A percentile compares a stretch with the other conserved stretches of the same genome.
phyloP scores from a whole-genome alignment of 2,329 filamentous ascomycete species.

The Colletotrichum magnum region DNA sequence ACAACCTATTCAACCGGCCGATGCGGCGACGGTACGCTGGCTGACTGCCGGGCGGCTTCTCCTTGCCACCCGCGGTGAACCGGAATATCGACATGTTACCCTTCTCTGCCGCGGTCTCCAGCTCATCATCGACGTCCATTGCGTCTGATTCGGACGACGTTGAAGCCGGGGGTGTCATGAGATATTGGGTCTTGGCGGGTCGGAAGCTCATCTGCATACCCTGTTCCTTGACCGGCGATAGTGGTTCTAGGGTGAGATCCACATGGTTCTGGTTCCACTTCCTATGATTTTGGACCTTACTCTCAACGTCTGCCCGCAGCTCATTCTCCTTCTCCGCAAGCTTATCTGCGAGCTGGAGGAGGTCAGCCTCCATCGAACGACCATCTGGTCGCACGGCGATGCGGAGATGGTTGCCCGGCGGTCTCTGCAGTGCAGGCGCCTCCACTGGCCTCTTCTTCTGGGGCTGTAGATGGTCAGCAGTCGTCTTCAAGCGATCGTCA shows the following conservation, averaged over 20 bases:
- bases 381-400: constrained; percentile 79
- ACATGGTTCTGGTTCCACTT: constrained; percentile 93
- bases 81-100: constrained; percentile 55
- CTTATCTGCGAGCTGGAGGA: constrained; percentile 82
- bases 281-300: constrained; percentile 88
- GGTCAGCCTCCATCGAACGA: constrained; percentile 81
- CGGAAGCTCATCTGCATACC: constrained; percentile 75
- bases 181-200: constrained; percentile 79
- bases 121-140: constrained; percentile 69
- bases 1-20: constrained; percentile 86
- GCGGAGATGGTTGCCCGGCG: constrained; percentile 76
- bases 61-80: constrained; percentile 61
- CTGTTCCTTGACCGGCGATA: constrained; percentile 82
- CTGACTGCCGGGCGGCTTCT: constrained; percentile 56
- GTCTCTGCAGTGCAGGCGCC: constrained; percentile 71
- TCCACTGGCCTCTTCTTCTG: constrained; percentile 80
- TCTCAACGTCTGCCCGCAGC: constrained; percentile 85
- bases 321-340: constrained; percentile 86
- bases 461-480: constrained; percentile 64
- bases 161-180: constrained; percentile 75
- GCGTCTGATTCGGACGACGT: constrained; percentile 62
- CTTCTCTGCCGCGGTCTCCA: constrained; percentile 50
- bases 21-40: constrained; percentile 87
- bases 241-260: constrained; percentile 87
- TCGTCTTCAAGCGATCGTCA: constrained; percentile 44